Conservation (phyloP, 148 eudicot species). For the Heliosperma pusillum region DNA sequence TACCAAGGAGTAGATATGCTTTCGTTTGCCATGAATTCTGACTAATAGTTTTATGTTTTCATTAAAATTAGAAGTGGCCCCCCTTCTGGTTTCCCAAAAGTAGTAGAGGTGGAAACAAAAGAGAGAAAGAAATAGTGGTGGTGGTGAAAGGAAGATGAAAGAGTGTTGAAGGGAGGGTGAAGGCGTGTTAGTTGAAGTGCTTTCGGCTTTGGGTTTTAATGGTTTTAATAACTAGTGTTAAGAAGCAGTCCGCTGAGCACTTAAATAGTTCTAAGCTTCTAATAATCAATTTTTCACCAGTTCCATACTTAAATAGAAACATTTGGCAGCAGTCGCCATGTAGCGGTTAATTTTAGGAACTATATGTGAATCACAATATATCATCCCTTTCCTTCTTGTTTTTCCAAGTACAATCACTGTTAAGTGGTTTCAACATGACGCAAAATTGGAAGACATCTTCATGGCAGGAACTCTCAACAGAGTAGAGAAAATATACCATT, state of each 20-base stretch:
- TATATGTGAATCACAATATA: background rate
- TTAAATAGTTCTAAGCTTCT: background rate
- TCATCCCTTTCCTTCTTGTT: background rate
- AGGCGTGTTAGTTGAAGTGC: background rate
- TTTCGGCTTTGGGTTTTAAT: background rate
- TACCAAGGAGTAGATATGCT: background rate
- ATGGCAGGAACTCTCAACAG: background rate
- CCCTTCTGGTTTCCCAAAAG: background rate
- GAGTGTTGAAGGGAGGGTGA: background rate
- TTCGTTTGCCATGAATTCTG: background rate
- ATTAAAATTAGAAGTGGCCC: background rate
- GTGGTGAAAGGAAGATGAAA: background rate
- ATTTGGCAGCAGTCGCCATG: background rate
- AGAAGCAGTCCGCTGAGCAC: background rate
- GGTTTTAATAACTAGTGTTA: background rate
- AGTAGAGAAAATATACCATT: conserved; percentile 44
- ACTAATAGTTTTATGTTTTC: background rate
- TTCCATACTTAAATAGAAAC: background rate
- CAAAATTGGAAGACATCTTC: background rate
- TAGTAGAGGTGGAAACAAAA: background rate
- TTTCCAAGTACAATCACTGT: background rate
- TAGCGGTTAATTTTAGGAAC: background rate
- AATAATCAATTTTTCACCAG: background rate
- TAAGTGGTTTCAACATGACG: background rate
- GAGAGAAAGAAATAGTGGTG: background rate